Percentiles rank a stretch among this genome's conserved stretches.
Conservation (phyloP, 2,329 filamentous ascomycete genomes). For the Hymenoscyphus infarciens region DNA sequence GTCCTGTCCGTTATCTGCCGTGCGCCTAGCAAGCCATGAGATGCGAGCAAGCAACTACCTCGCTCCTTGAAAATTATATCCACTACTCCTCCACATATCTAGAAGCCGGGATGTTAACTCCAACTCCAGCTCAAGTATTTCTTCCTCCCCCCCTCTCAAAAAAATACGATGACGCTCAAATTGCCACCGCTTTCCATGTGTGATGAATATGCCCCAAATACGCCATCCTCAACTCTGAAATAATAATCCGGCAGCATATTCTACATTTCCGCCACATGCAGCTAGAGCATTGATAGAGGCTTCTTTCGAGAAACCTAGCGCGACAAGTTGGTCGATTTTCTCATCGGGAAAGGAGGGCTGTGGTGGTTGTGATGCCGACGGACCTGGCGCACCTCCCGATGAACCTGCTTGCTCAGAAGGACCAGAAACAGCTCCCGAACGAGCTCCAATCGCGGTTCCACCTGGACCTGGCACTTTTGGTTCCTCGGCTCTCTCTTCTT, state of each 20-base stretch:
- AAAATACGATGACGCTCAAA: neutral
- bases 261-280: conserved; percentile 80
- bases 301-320: conserved; percentile 72
- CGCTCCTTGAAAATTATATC: neutral
- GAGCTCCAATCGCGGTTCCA: conserved; percentile 82
- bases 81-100: neutral
- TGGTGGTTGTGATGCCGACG: conserved; percentile 24
- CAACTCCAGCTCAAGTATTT: neutral
- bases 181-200: neutral
- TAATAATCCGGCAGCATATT: conserved; percentile 80
- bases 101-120: neutral
- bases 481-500: conserved; percentile 71
- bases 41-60: neutral
- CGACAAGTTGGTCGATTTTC: conserved; percentile 70
- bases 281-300: conserved; percentile 78
- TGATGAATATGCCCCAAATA: conserved; percentile 1
- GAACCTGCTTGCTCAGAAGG: conserved; percentile 28
- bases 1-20: conserved; percentile 3
- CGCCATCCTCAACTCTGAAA: conserved; percentile 46
- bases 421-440: conserved; percentile 70
- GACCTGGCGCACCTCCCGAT: conserved; percentile 14
- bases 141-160: neutral
- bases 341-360: conserved; percentile 46
- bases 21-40: conserved; percentile 2
- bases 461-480: conserved; percentile 81